Percentiles rank a stretch among this genome's conserved stretches.
These are phyloP conservation scores for Cynara cardunculus DNA, from an alignment of 129 eudicot species.

Conservation along the genomic window DNA sequence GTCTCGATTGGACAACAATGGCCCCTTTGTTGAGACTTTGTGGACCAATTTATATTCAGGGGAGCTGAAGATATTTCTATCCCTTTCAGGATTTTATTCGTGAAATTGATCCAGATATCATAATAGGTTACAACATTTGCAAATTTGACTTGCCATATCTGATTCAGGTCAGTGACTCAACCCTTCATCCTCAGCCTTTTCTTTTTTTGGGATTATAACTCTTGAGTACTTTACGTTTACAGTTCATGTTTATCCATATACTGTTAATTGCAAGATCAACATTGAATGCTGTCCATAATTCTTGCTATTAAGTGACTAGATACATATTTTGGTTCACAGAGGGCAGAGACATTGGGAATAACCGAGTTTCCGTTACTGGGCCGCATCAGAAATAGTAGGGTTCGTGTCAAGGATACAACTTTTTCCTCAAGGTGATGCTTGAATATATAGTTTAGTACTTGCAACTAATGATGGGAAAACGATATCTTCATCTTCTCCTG, in stretches of 20 bases:
- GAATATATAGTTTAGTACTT: conserved; percentile 16
- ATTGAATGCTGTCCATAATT: background rate
- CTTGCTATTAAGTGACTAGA: background rate
- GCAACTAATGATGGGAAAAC: background rate
- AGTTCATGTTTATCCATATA: conserved; percentile 7
- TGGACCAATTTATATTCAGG: background rate
- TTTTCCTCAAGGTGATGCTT: conserved; percentile 80
- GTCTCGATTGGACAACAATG: background rate
- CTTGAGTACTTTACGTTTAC: background rate
- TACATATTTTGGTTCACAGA: conserved; percentile 40
- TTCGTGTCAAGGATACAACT: conserved; percentile 77
- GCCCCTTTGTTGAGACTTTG: background rate
- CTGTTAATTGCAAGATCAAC: background rate
- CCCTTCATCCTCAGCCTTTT: background rate
- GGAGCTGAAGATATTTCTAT: conserved; percentile 6
- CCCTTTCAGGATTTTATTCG: conserved; percentile 78
- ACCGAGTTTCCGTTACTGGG: conserved; percentile 93
- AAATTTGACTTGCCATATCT: conserved; percentile 97
- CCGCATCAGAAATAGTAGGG: conserved; percentile 86
- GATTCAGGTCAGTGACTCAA: conserved; percentile 57
- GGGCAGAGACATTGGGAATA: conserved; percentile 76
- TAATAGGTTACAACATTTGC: conserved; percentile 97
- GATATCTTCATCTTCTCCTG: background rate
- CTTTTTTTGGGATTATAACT: background rate
- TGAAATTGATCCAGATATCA: conserved; percentile 94